Evolutionary conservation across 352 stramenopile species (phyloP).

Genomic region (Phytophthora palmivora): DNA sequence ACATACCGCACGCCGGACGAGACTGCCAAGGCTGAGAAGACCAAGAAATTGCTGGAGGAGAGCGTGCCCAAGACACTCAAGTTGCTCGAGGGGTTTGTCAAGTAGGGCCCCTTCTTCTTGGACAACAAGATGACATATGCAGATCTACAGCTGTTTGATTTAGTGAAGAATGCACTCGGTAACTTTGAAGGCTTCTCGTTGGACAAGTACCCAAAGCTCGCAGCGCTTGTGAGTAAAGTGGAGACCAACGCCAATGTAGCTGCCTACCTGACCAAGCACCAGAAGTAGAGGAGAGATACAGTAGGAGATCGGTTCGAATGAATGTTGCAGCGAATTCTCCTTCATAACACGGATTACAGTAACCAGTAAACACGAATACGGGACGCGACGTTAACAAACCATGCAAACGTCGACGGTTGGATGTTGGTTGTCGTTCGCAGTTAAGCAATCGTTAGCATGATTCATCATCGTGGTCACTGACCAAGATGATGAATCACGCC

Average conservation of each 20-base stretch:
- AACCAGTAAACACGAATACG: too few species aligned
- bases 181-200: constrained; percentile 45
- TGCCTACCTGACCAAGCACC: too few species aligned
- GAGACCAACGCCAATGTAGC: too few species aligned
- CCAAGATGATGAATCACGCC: too few species aligned
- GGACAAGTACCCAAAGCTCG: constrained; percentile 52
- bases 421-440: neutral
- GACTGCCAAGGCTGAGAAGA: constrained; percentile 48
- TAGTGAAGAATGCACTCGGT: constrained; percentile 51
- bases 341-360: too few species aligned
- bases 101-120: constrained; percentile 56
- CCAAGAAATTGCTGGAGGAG: too few species aligned
- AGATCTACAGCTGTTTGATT: constrained; percentile 64
- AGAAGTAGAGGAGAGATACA: constrained; percentile 19
- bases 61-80: constrained; percentile 46
- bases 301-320: neutral
- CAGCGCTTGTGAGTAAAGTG: too few species aligned
- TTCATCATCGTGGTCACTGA: too few species aligned
- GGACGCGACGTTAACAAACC: too few species aligned
- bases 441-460: constrained; percentile 10
- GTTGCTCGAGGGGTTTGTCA: constrained; percentile 46
- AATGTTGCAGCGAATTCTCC: too few species aligned
- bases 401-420: too few species aligned
- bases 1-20: constrained; percentile 45
- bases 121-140: constrained; percentile 53